Conservation (phyloP, 495 filamentous ascomycete species). For the Aspergillus kassunensis region DNA sequence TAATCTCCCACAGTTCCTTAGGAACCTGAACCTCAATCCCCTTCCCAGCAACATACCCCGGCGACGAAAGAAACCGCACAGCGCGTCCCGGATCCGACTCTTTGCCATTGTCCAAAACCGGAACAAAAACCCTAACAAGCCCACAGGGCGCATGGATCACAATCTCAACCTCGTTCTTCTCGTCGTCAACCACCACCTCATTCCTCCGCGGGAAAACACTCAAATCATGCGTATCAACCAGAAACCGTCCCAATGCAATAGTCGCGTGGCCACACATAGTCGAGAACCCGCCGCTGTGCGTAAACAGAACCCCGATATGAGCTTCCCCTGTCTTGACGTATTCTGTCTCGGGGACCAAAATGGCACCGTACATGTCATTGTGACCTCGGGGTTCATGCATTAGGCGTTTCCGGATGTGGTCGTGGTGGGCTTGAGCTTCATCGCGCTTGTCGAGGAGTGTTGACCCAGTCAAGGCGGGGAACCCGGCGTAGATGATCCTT, state of each 20-base stretch:
- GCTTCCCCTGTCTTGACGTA: constrained; percentile 36
- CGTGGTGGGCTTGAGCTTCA: constrained; percentile 20
- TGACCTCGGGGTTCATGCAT: constrained; percentile 36
- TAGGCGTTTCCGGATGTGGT: constrained; percentile 25
- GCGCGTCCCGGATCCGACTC: constrained; percentile 7
- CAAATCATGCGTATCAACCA: constrained; percentile 24
- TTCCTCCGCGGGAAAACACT: constrained; percentile 22
- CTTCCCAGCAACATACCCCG: constrained; percentile 20
- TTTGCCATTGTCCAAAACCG: background rate
- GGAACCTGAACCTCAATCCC: constrained; percentile 18
- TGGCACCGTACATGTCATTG: constrained; percentile 33
- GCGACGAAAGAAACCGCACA: constrained; percentile 24
- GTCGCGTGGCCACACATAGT: constrained; percentile 63
- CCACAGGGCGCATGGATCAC: constrained; percentile 12
- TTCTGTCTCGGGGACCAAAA: constrained; percentile 27
- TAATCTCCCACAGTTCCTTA: constrained; percentile 15
- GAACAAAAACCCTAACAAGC: constrained; percentile 5
- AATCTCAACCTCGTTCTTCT: background rate
- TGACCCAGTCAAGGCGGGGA: constrained; percentile 17
- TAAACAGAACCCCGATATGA: constrained; percentile 46
- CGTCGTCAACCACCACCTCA: constrained; percentile 6
- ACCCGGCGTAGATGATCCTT: constrained; percentile 30
- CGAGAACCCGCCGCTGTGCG: constrained; percentile 71
- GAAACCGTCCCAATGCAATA: constrained; percentile 32
- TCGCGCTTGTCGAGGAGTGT: constrained; percentile 28